Evolutionary conservation across 306 rosid genomes (phyloP).

Genomic region (Aeschynomene evenia): DNA sequence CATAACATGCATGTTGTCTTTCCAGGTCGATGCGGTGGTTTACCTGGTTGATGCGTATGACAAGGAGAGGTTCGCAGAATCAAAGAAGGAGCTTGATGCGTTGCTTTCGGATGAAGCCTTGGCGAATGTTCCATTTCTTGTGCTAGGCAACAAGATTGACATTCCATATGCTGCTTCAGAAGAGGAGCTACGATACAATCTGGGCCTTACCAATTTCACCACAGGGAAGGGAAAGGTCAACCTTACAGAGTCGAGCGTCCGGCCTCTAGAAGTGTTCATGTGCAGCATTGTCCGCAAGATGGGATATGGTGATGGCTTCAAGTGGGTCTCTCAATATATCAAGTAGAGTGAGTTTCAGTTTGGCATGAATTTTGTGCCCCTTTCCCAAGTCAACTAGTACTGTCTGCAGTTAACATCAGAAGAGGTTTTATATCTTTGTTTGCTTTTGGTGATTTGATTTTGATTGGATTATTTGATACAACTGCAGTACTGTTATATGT

Average conservation of each 20-base stretch:
- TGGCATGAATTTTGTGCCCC: neutral
- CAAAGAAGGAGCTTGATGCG: constrained; percentile 59
- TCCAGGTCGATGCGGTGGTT: constrained; percentile 61
- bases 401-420: constrained; percentile 20
- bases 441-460: neutral
- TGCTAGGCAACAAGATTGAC: constrained; percentile 66
- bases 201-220: constrained; percentile 60
- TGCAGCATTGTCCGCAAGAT: constrained; percentile 69
- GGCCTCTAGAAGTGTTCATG: constrained; percentile 68
- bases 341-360: constrained; percentile 34
- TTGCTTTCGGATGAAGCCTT: constrained; percentile 53
- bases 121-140: constrained; percentile 54
- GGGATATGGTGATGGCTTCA: constrained; percentile 68
- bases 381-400: neutral
- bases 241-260: constrained; percentile 47
- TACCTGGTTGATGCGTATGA: constrained; percentile 58
- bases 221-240: constrained; percentile 60
- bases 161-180: constrained; percentile 61
- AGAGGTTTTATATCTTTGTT: neutral
- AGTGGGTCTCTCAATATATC: constrained; percentile 65
- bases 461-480: constrained; percentile 21
- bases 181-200: constrained; percentile 51
- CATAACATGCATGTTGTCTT: neutral
- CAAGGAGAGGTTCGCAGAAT: constrained; percentile 56
- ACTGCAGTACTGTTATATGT: constrained; percentile 5